Evolutionary conservation across 192 early-diverging fungal species (phyloP).

Genomic region (Coemansia sp.): DNA sequence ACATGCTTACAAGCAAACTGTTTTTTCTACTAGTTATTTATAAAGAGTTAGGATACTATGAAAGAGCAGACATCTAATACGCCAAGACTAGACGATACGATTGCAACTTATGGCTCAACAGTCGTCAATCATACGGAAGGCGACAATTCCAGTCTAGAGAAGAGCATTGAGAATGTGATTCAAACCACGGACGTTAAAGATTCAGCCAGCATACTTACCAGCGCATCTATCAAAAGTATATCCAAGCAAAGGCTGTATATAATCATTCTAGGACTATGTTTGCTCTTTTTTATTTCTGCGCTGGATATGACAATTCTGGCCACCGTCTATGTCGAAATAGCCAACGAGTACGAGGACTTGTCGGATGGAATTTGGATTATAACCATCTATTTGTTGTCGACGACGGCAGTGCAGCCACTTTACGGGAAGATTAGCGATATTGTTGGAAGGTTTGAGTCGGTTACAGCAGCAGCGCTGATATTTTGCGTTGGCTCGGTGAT

Average conservation of each 20-base stretch:
- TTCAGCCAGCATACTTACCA: constrained; percentile 5
- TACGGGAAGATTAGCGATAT: constrained; percentile 83
- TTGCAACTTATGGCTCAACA: neutral
- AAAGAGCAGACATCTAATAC: neutral
- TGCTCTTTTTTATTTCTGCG: constrained; percentile 62
- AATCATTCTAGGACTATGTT: constrained; percentile 11
- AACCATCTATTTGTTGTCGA: constrained; percentile 64
- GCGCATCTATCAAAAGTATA: constrained; percentile 18
- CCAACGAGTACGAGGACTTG: constrained; percentile 57
- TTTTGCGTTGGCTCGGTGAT: constrained; percentile 59
- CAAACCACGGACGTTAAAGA: neutral
- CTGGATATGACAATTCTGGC: constrained; percentile 75
- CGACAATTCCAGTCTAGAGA: neutral
- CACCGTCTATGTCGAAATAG: constrained; percentile 68
- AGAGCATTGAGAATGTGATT: neutral
- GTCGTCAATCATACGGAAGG: neutral
- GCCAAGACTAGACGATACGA: neutral
- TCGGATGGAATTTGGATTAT: constrained; percentile 78
- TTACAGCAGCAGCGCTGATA: constrained; percentile 47
- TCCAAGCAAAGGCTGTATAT: neutral
- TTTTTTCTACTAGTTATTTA: no score
- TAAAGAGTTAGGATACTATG: no score
- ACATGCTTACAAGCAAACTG: neutral
- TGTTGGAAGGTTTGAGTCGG: constrained; percentile 63
- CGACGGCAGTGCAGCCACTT: constrained; percentile 73